Evolutionary conservation across 202 grass and related monocot genomes (phyloP), one percentile per base, ranked within the genome.

Genomic region (Tripidium arundinaceum): DNA sequence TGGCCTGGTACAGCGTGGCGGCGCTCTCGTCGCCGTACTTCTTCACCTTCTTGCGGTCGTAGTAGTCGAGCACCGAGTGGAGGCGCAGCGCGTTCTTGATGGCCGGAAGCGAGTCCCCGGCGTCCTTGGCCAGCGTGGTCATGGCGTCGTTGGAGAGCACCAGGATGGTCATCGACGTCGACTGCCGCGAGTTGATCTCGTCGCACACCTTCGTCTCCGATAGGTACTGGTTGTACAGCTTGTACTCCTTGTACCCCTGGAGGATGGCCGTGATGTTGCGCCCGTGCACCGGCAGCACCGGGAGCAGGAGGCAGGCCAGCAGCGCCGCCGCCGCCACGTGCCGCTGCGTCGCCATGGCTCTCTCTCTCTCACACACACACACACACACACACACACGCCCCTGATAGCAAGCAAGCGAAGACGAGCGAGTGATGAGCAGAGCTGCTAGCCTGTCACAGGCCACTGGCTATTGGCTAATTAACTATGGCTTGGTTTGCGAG

Each of bases 251-350:
- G 74, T 88, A 92, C 12, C 86, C 81, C 40, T 60, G 62, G 1
- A 97, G 86, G 72, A 97, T 91, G 22, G 83, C 71, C 19, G 90
- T 97, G 70, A 97, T 97, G 83, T 97, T 93, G 86, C 86, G 87
- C 37, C 74, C 90, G 39, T 18, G 29, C 60, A 18, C 83, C 65
- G 54, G 45, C 67, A 26, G 29, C 61, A 16, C 41, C 46, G 19
- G 7, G 65, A 72, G 31, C 71, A 71, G n/a, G 13, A 87, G 2
- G 77, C 86, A 88, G 25, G 81, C 72, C 42, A 82, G 0, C 39
- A 82, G 24, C 13, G 57, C 22, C 41, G 22, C 27, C 49, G 34
- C n/a, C n/a, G n/a, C 71, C 10, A 58, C 65, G 16, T 66, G 0
- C 21, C 38, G 87, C 52, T 12, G 75, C 75, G 0, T 26, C 70